Evolutionary conservation across 148 eudicot species (phyloP), one percentile per base, ranked within the genome.

Genomic region (Cornus kousa): DNA sequence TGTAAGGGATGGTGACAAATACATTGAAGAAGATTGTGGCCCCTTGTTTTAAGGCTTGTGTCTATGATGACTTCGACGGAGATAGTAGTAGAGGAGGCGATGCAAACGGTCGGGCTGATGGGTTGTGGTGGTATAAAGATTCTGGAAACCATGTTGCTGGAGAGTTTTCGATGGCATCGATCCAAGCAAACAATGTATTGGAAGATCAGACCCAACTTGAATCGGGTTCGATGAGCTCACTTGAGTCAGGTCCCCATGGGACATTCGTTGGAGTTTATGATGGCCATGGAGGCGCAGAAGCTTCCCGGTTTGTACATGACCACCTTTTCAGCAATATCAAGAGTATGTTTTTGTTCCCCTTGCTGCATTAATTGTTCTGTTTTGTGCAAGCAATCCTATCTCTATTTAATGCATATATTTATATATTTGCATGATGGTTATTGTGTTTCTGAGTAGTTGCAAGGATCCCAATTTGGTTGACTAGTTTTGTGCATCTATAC

Each of bases 241-340:
- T 60, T 39, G 91, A 88, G 24, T 74, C 76, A 0, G 90, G 92
- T 40, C 92, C 93, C 66, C 84, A 86, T 3, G 94, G 98, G 55
- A 94, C 98, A 39, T 94, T 94, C 75, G 88, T 91, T 9, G 98
- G 98, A 35, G 72, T 93, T 50, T 93, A 93, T 71, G 98, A 93
- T 78, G 98, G 98, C 55, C 98, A 93, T 83, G 98, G 90, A 7
- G 98, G 98, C 74, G 89, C 98, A 9, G 94, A 93, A 76, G 90
- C 94, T 40, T 86, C 98, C 37, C 85, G 80, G 66, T 93, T 90
- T 59, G 73, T 93, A 43, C 88, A 84, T 31, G 79, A 85, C 68
- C 80, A 80, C 57, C 92, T 93, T 46, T 91, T 90, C 77, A 43
- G 80, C 28, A 85, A 92, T 82, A 67, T 92, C 7, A 90, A 87